Base-by-base conservation (phyloP, 495 filamentous ascomycete species). In the Cercophora newfieldiana region DNA sequence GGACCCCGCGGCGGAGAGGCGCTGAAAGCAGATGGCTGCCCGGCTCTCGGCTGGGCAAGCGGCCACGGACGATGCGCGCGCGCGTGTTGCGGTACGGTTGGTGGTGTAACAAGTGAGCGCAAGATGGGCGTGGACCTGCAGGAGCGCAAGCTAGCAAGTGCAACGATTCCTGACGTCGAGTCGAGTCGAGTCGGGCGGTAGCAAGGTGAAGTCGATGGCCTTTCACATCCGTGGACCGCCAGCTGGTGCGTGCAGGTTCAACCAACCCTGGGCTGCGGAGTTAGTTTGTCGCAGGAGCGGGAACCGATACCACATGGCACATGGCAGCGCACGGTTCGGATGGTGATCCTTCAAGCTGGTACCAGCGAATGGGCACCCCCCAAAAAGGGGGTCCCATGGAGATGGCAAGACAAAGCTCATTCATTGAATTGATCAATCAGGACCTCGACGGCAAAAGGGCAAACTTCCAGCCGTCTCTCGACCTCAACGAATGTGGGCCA, bases 381-480 rank as follows among this genome's bases (percentile, higher is more conserved):
- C 25, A 55, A 64, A 33, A 30, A 44, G 10, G 37, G 12, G 37
- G 7, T 47, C 29, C 57, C 19, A 21, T 37, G 57, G 29, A 24
- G 21, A 4, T 33, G 19, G 19, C 7, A n/a, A 49, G 30, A 56
- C 62, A 57, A 58, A 59, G 56, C 31, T 50, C 60, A 26, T 14
- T 48, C 51, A 19, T 44, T 24, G 30, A 66, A 66, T 71, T 59
- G 63, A 65, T 68, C 68, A 71, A 71, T 71, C 68, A 66, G 60
- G 64, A 49, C 22, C 25, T 19, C 48, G 31, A 50, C 56, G 55
- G 68, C 37, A 63, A 64, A 66, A 66, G 6, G 51, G 21, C 54
- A 59, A 60, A 64, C 47, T 64, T 21, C 61, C 37, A 63, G n/a
- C 56, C 61, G 61, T 33, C 50, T 48, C 22, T 10, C 26, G 25